phyloP scores from a whole-genome alignment of 495 filamentous ascomycete species.

The Darksidea phi region DNA sequence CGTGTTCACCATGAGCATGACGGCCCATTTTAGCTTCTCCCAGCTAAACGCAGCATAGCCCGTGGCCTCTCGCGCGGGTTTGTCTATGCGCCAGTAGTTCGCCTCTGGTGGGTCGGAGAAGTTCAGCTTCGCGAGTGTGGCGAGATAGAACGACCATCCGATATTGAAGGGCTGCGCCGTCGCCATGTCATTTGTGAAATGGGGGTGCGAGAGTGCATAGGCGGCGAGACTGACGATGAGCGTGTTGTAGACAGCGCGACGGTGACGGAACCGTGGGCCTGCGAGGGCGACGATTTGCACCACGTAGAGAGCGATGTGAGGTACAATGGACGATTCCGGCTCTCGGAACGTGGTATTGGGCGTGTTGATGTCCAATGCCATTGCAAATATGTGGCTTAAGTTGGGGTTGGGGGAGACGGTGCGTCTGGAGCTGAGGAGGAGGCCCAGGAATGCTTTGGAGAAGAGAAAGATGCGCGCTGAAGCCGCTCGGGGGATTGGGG shows the following conservation, averaged over 20 bases:
- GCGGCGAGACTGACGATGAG: not conserved
- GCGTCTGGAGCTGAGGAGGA: no score
- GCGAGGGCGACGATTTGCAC: not conserved
- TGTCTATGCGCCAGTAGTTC: constrained; percentile 6
- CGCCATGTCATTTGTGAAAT: not conserved
- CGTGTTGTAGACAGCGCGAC: not conserved
- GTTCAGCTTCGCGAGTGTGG: constrained; percentile 7
- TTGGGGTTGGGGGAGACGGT: no score
- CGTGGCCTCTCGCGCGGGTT: not conserved
- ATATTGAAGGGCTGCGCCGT: constrained; percentile 7
- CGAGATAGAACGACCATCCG: constrained; percentile 14
- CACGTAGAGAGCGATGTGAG: not conserved
- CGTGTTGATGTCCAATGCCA: no score
- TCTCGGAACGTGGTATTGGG: no score
- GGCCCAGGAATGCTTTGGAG: no score
- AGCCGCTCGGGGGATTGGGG: no score
- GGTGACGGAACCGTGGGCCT: not conserved
- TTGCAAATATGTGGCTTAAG: no score
- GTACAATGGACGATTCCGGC: not conserved
- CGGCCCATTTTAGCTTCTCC: not conserved
- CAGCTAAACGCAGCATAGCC: not conserved
- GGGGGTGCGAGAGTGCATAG: not conserved
- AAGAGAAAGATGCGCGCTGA: no score
- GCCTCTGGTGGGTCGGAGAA: not conserved
- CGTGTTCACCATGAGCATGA: constrained; percentile 1